These are phyloP conservation scores for Austroboletus festivus DNA, from an alignment of 768 basidiomycete genomes.

Conservation along the genomic window DNA sequence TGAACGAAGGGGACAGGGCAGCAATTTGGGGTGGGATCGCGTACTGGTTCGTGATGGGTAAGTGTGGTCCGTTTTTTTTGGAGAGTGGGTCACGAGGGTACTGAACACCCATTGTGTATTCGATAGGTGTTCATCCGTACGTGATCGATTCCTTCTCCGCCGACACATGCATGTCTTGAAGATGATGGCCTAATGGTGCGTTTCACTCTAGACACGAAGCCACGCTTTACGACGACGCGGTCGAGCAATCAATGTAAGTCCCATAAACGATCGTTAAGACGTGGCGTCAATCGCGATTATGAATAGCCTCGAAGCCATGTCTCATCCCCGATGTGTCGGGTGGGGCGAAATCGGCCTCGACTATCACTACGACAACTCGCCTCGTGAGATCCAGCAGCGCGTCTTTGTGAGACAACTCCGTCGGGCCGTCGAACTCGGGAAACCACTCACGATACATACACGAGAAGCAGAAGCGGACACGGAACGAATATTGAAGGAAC, in stretches of 20 bases:
- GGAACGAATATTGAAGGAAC: slow-evolving; percentile 70
- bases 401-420: slow-evolving; percentile 69
- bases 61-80: too few species aligned
- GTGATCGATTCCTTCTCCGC: slow-evolving; percentile 21
- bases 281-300: too few species aligned
- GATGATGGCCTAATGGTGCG: background rate
- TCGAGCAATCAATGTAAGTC: slow-evolving; percentile 67
- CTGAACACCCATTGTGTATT: background rate
- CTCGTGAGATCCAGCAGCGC: slow-evolving; percentile 60
- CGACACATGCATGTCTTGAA: too few species aligned
- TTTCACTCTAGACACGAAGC: slow-evolving; percentile 59
- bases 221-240: slow-evolving; percentile 58
- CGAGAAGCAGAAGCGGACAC: slow-evolving; percentile 85
- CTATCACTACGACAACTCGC: slow-evolving; percentile 80
- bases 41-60: slow-evolving; percentile 85
- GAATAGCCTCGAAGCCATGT: slow-evolving; percentile 66
- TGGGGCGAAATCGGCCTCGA: slow-evolving; percentile 90
- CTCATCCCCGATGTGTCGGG: slow-evolving; percentile 78
- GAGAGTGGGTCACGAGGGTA: background rate
- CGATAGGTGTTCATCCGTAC: slow-evolving; percentile 70
- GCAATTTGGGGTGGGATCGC: slow-evolving; percentile 63
- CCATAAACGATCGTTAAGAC: background rate
- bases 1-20: slow-evolving; percentile 45
- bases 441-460: slow-evolving; percentile 84
- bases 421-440: slow-evolving; percentile 63